phyloP scores from a whole-genome alignment of 208 protist genomes.

The Herpetomonas samuelpessoai region DNA sequence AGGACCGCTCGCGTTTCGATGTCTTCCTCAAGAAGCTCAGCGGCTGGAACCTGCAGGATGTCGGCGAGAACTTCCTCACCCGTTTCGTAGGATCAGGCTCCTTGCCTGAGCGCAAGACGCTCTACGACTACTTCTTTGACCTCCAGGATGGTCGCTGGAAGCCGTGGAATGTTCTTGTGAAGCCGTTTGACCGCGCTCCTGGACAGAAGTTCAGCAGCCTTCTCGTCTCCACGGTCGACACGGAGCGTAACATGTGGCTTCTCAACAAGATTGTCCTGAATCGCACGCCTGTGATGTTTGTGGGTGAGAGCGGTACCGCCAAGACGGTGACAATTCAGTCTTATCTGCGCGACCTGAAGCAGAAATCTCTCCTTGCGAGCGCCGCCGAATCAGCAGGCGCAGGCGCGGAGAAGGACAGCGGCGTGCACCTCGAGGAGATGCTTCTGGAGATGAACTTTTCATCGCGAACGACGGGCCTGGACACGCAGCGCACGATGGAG shows the following conservation, averaged over 20 bases:
- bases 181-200: slow-evolving; percentile 85
- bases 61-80: slow-evolving; percentile 87
- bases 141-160: slow-evolving; percentile 92
- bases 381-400: background rate
- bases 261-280: slow-evolving; percentile 93
- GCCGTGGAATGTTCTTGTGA: slow-evolving; percentile 94
- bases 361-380: slow-evolving; percentile 30
- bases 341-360: slow-evolving; percentile 92
- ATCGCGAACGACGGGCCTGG: slow-evolving; percentile 93
- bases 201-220: slow-evolving; percentile 94
- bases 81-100: slow-evolving; percentile 90
- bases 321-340: slow-evolving; percentile 98
- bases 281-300: slow-evolving; percentile 93
- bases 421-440: slow-evolving; percentile 86
- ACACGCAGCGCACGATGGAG: slow-evolving; percentile 96
- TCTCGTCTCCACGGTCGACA: slow-evolving; percentile 98
- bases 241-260: slow-evolving; percentile 97
- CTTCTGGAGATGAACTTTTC: slow-evolving; percentile 97
- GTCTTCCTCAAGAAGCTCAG: slow-evolving; percentile 93
- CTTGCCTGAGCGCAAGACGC: slow-evolving; percentile 89
- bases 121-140: slow-evolving; percentile 98
- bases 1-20: slow-evolving; percentile 93
- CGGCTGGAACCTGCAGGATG: slow-evolving; percentile 91
- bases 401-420: slow-evolving; percentile 27
- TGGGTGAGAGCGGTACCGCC: slow-evolving; percentile 97